Percentiles rank a stretch among this genome's conserved stretches.
phyloP scores from a whole-genome alignment of 805 yeast genomes.

The Candida xiaguanensis region DNA sequence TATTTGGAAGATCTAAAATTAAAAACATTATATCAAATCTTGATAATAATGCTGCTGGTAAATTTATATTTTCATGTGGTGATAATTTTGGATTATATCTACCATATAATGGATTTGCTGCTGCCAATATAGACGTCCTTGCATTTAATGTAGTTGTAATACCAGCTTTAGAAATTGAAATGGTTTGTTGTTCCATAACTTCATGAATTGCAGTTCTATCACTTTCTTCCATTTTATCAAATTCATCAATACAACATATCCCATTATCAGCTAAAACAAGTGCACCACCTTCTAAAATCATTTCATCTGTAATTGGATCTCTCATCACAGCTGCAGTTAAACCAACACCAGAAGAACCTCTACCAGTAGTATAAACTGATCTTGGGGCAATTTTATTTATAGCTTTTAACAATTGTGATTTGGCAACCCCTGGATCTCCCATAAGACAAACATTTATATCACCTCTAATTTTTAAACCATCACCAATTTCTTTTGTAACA shows the following conservation, averaged over 20 bases:
- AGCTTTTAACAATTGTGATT: conserved; percentile 89
- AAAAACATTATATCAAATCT: conserved; percentile 90
- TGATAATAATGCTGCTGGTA: conserved; percentile 94
- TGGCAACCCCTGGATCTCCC: conserved; percentile 99
- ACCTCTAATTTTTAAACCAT: conserved; percentile 96
- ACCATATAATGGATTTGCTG: conserved; percentile 97
- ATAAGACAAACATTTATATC: conserved; percentile 92
- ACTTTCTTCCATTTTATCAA: conserved; percentile 96
- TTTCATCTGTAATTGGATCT: conserved; percentile 98
- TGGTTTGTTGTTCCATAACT: conserved; percentile 99
- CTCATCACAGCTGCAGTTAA: conserved; percentile 98
- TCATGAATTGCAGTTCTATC: conserved; percentile 98
- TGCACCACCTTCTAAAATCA: conserved; percentile 98
- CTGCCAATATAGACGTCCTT: conserved; percentile 91
- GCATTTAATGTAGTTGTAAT: conserved; percentile 95
- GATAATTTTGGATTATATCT: conserved; percentile 86
- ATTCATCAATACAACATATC: conserved; percentile 97
- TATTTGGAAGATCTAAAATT: conserved; percentile 77
- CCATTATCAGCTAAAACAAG: conserved; percentile 96
- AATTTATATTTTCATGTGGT: conserved; percentile 91
- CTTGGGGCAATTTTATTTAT: conserved; percentile 92
- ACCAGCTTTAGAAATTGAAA: conserved; percentile 96
- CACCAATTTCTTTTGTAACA: conserved; percentile 90
- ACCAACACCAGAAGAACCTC: conserved; percentile 99
- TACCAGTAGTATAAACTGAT: conserved; percentile 96